Base-by-base conservation (phyloP, 306 rosid species). In the Vigna mungo region DNA sequence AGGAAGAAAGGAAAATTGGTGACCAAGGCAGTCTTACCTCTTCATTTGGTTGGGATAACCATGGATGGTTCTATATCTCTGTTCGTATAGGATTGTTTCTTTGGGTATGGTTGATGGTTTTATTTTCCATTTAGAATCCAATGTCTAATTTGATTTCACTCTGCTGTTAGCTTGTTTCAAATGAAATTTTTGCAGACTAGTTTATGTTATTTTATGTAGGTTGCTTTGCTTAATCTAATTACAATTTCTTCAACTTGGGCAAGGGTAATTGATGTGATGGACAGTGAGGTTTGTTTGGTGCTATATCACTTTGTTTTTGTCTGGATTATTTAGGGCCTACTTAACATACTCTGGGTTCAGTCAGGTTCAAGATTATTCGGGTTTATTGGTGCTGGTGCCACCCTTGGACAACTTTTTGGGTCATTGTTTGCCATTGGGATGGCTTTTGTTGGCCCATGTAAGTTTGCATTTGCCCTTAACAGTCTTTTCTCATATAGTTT, bases 321-420 rank as follows among this genome's bases (percentile, higher is more conserved):
- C 62, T 51, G 56, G 47, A 49, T 61, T 71, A 75, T 71, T 36
- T 72, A 13, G 27, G 60, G 36, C 55, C 41, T 73, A 10, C 78
- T 81, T 89, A 83, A 85, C 77, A 81, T 83, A 67, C 77, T 72
- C 20, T 68, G 81, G 68, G 59, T 92, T 88, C 99, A 95, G 99
- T 95, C 99, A 91, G 99, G 99, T 89, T 88, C 97, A 72, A 95
- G 99, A 92, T 88, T 95, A 81, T 95, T 95, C 66, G 99, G 97
- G 66, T 95, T 95, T 83, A 87, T 95, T 75, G 99, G 97, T 76
- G 97, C 97, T 73, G 99, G 99, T 66, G 99, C 99, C 68, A 95
- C 99, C 14, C 99, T 95, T n/a, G 99, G 97, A 76, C 99, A 95
- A 85, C 89, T 95, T 60, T 91, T 88, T 69, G 99, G 97, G 78